Conservation (phyloP, 164 flowering plant genomes). For the Vitis riparia region DNA sequence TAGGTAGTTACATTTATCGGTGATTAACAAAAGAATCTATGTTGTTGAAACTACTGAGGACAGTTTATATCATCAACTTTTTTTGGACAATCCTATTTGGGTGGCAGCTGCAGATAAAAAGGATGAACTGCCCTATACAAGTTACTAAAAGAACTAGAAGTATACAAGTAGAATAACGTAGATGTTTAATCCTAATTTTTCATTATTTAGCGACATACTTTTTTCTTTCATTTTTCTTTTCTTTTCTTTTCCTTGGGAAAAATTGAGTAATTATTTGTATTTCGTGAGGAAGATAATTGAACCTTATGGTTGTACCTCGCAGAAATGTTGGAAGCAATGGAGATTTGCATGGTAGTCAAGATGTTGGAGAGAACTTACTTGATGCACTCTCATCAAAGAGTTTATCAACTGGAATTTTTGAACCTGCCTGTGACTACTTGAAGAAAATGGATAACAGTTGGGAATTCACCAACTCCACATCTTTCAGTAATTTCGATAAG, state of each 20-base stretch:
- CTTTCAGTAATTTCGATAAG: slow-evolving; percentile 29
- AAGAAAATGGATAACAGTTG: slow-evolving; percentile 49
- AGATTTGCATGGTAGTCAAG: slow-evolving; percentile 36
- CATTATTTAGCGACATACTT: background rate
- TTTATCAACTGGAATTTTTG: slow-evolving; percentile 36
- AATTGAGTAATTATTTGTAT: background rate
- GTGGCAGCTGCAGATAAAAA: too few species aligned
- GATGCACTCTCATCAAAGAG: slow-evolving; percentile 43
- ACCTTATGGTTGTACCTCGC: slow-evolving; percentile 13
- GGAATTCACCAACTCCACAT: slow-evolving; percentile 37
- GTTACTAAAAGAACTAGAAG: too few species aligned
- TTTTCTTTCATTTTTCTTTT: background rate
- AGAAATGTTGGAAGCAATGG: slow-evolving; percentile 40
- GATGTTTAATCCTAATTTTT: too few species aligned
- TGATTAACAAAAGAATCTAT: background rate
- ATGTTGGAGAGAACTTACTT: slow-evolving; percentile 43
- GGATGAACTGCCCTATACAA: too few species aligned
- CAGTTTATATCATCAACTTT: background rate
- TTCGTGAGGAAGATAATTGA: background rate
- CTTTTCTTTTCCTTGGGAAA: background rate
- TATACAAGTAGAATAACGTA: too few species aligned
- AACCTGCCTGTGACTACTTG: slow-evolving; percentile 52
- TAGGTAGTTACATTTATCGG: too few species aligned
- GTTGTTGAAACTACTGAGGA: background rate
- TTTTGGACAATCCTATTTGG: too few species aligned